Evolutionary conservation across 208 protist genomes (phyloP), one percentile per base, ranked within the genome.

Genomic region (Sergeia podlipaevii): DNA sequence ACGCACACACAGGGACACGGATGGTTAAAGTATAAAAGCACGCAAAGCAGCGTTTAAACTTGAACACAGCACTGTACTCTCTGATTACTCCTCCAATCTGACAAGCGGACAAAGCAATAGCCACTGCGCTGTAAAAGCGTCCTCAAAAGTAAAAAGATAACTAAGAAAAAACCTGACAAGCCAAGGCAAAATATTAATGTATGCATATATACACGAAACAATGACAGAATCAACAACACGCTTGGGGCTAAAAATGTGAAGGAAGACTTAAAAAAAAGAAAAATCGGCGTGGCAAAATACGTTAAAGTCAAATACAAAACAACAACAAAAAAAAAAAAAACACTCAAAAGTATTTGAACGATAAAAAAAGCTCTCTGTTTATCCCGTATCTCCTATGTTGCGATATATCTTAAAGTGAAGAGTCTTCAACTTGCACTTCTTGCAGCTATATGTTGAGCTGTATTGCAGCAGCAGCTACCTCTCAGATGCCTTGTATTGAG

Each of bases 251-350:
- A 17, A 17, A 38, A 20, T n/a, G n/a, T n/a, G n/a, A n/a, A n/a
- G n/a, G n/a, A n/a, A n/a, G n/a, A n/a, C n/a, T n/a, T n/a, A 54
- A 38, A 38, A 50, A 46, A 44, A 33, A 49, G 15, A 26, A 39
- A 32, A 49, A 32, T 23, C 21, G 5, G 8, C 18, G n/a, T 33
- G 18, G 41, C 30, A 41, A 15, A 46, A 44, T 47, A 37, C 34
- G 46, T 13, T 49, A 39, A 45, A 13, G 34, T 30, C 29, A 38
- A 42, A 57, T 0, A 28, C 15, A 45, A 27, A 44, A 57, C 26
- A 45, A 57, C 10, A 62, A 34, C 11, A 47, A 53, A 8, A 63
- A 21, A 7, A 63, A 63, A 63, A 39, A 17, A 63, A 48, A 38
- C 46, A 37, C 3, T 18, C 47, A 49, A 49, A 2, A 5, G 27